Evolutionary conservation across 2,329 filamentous ascomycete genomes (phyloP).

Genomic region (Paecilomyces niveus): DNA sequence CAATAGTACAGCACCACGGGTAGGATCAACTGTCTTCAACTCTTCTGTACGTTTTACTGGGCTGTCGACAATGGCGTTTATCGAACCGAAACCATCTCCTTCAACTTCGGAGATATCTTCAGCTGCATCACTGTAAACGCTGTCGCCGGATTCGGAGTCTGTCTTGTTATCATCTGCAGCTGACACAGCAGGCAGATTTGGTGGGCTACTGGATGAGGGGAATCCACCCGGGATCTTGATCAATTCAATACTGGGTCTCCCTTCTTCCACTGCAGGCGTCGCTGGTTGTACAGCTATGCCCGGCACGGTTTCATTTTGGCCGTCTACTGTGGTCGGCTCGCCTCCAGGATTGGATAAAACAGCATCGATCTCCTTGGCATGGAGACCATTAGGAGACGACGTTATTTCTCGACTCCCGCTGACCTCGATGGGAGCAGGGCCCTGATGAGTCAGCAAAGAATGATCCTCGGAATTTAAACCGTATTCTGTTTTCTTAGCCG

Average conservation of each 20-base stretch:
- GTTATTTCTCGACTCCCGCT: not conserved
- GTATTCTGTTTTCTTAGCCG: constrained; percentile 60
- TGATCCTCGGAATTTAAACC: constrained; percentile 48
- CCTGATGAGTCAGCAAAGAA: not conserved
- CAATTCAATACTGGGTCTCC: constrained; percentile 13
- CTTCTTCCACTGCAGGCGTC: constrained; percentile 38
- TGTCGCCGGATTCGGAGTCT: constrained; percentile 36
- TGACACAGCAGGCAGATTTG: constrained; percentile 4
- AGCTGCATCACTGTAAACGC: constrained; percentile 42
- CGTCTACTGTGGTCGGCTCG: not conserved
- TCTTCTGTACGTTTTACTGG: constrained; percentile 9
- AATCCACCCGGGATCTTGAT: constrained; percentile 50
- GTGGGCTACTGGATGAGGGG: constrained; percentile 30
- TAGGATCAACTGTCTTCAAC: constrained; percentile 6
- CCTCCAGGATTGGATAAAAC: not conserved
- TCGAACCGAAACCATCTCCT: constrained; percentile 42
- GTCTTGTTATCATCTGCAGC: constrained; percentile 17
- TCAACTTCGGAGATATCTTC: constrained; percentile 30
- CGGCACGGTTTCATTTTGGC: constrained; percentile 24
- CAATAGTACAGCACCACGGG: constrained; percentile 9
- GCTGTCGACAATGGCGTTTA: constrained; percentile 42
- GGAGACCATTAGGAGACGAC: not conserved
- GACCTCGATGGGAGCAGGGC: not conserved
- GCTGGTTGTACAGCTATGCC: constrained; percentile 41
- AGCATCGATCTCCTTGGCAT: not conserved